phyloP scores from a whole-genome alignment of 345 rosid genomes.

The Corymbia maculata region DNA sequence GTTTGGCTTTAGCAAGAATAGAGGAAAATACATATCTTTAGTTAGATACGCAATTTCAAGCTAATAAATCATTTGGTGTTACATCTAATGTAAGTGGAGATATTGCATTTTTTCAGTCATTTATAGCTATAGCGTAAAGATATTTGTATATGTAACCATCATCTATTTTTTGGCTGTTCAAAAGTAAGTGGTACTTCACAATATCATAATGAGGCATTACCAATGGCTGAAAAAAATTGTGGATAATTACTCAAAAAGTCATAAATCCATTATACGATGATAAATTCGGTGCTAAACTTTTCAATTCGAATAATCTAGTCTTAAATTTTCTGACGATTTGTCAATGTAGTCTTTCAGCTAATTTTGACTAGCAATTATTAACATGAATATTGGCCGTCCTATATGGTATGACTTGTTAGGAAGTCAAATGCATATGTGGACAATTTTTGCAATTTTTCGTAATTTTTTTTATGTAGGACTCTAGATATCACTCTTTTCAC shows the following conservation, averaged over 20 bases:
- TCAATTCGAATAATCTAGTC: too few relatives aligned
- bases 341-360: too few relatives aligned
- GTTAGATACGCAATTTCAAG: not conserved
- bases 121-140: not conserved
- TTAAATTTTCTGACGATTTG: too few relatives aligned
- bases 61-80: not conserved
- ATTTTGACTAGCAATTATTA: too few relatives aligned
- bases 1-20: not conserved
- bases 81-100: not conserved
- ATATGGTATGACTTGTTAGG: fast-evolving
- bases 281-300: too few relatives aligned
- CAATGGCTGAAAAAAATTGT: too few relatives aligned
- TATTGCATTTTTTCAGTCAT: not conserved
- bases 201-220: too few relatives aligned
- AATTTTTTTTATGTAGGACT: not conserved
- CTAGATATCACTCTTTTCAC: not conserved
- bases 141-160: not conserved
- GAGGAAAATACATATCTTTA: not conserved
- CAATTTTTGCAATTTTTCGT: too few relatives aligned
- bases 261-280: too few relatives aligned
- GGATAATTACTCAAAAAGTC: not conserved
- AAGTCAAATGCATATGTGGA: fast-evolving
- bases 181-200: too few relatives aligned
- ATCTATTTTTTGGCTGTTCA: too few relatives aligned
- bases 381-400: fast-evolving